Conservation (phyloP, 2,329 filamentous ascomycete species). For the Claviceps humidiphila region DNA sequence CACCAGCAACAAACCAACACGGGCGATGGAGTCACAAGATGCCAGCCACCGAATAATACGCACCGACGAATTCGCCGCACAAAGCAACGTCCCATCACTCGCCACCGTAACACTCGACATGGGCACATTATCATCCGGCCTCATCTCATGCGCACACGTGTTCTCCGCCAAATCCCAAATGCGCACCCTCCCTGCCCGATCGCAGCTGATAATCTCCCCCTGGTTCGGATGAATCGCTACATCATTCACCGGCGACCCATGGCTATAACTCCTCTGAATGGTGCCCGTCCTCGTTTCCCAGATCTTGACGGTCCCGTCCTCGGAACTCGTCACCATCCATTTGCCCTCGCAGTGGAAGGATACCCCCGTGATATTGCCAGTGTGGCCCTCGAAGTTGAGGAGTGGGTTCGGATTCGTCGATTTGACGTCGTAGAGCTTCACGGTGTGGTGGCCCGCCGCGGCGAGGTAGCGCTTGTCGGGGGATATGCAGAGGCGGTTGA, state of each 20-base stretch:
- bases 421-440: conserved; percentile 98
- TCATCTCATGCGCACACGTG: conserved; percentile 89
- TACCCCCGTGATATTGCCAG: conserved; percentile 88
- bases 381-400: conserved; percentile 90
- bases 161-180: conserved; percentile 97
- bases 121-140: conserved; percentile 88
- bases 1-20: too few species aligned
- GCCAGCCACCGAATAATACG: conserved; percentile 10
- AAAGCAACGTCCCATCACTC: conserved; percentile 82
- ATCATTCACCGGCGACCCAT: conserved; percentile 83
- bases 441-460: conserved; percentile 63
- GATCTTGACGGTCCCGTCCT: conserved; percentile 93
- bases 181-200: conserved; percentile 79
- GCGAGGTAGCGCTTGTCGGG: conserved; percentile 95
- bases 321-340: conserved; percentile 98
- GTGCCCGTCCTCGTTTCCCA: conserved; percentile 83
- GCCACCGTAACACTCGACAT: conserved; percentile 93
- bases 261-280: conserved; percentile 85
- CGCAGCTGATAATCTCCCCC: conserved; percentile 93
- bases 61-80: conserved; percentile 84
- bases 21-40: too few species aligned
- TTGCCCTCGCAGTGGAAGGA: conserved; percentile 98
- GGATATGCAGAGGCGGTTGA: conserved; percentile 95
- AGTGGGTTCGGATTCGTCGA: conserved; percentile 92
- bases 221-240: conserved; percentile 99